Base-by-base conservation (phyloP, 805 yeast genomes). In the Maudiozyma saulgeensis region DNA sequence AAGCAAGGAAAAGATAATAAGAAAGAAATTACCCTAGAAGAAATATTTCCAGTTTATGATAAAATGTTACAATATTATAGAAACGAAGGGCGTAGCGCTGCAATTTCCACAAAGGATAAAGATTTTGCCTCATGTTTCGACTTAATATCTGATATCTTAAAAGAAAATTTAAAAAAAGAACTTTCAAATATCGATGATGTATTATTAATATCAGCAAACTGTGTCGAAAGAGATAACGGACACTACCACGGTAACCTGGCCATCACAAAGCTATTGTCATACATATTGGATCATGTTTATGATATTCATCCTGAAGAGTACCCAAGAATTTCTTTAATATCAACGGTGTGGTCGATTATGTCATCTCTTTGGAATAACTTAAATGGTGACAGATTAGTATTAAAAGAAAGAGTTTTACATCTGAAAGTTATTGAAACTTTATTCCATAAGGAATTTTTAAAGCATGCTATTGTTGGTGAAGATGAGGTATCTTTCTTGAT, bases 401-500 rank as follows among this genome's bases (percentile, higher is more conserved):
- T 86, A 40, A 76, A 77, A 42, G 93, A 87, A 53, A 77, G 80
- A 46, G 73, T 72, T 13, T 69, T 87, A 44, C 96, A 89, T 56
- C 60, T 77, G 13, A 51, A 59, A 0, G 70, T 84, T 28, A 79
- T 88, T 23, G 67, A 75, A n/a, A 60, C 80, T 0, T 43, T 81
- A 7, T 73, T 78, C 47, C 68, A 76, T 53, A 63, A 70, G 3
- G 55, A 52, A 2, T 51, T 82, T 6, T 53, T 85, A 41, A 57
- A 49, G 6, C 55, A 56, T 9, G 71, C 83, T 0, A 56, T 65
- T 62, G 51, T 62, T 56, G 13, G 53, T 49, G 1, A 54, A 71
- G 23, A 60, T 67, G 12, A 60, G 56, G 18, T 57, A 49, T 1
- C 54, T 72, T 18, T 59, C 66, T 11, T 59, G 56, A 21, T 57